Conservation (phyloP, 2,329 filamentous ascomycete genomes). For the Stagonosporopsis vannaccii region DNA sequence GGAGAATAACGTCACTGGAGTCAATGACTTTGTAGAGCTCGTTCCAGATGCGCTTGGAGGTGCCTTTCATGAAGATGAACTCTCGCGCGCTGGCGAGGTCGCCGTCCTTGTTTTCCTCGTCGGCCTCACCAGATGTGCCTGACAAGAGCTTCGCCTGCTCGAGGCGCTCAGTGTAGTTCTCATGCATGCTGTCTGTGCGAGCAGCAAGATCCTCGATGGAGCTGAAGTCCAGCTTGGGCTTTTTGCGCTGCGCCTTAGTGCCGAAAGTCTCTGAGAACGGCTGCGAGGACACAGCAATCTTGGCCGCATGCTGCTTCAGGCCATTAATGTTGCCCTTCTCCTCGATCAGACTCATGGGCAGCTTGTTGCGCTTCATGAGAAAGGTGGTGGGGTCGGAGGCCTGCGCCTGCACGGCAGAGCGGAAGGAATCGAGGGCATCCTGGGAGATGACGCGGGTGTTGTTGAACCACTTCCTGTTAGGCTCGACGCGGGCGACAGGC, state of each 20-base stretch:
- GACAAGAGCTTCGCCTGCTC: conserved; percentile 81
- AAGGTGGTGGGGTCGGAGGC: conserved; percentile 91
- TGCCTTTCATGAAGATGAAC: conserved; percentile 91
- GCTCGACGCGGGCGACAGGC: conserved; percentile 87
- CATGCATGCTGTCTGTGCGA: conserved; percentile 80
- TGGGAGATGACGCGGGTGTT: conserved; percentile 92
- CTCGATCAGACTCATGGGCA: conserved; percentile 92
- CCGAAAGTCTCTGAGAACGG: conserved; percentile 92
- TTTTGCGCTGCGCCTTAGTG: conserved; percentile 89
- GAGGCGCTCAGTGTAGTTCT: conserved; percentile 78
- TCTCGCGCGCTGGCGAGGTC: conserved; percentile 57
- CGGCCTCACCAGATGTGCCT: conserved; percentile 68
- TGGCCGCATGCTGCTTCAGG: conserved; percentile 89
- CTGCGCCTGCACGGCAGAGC: conserved; percentile 90
- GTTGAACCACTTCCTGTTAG: conserved; percentile 97
- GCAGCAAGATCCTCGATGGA: conserved; percentile 83
- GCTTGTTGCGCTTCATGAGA: conserved; percentile 94
- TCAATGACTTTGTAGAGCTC: conserved; percentile 96
- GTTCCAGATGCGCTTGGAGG: conserved; percentile 85
- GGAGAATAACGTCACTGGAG: conserved; percentile 94
- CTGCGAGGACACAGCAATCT: conserved; percentile 87
- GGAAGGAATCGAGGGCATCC: conserved; percentile 84
- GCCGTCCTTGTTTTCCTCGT: conserved; percentile 55
- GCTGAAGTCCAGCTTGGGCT: conserved; percentile 85
- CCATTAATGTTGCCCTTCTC: conserved; percentile 79